Percentiles rank a stretch among this genome's conserved stretches.
phyloP scores from a whole-genome alignment of 1,284 basidiomycete genomes.

The Thelephora terrestris region DNA sequence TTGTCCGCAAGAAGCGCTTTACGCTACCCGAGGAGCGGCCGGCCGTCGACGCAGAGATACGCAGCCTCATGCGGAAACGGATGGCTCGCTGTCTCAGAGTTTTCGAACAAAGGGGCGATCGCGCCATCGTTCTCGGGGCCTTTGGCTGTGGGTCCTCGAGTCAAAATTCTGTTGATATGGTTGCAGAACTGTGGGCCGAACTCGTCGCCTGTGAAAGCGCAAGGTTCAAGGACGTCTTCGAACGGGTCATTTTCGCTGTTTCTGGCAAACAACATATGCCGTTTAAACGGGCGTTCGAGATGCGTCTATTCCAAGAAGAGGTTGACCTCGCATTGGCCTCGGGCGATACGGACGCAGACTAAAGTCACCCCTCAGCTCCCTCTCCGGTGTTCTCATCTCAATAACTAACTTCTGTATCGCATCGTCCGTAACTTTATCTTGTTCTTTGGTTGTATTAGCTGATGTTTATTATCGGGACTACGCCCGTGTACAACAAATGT shows the following conservation, averaged over 20 bases:
- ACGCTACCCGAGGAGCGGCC: conserved; percentile 26
- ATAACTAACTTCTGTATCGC: no score
- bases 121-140: conserved; percentile 33
- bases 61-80: conserved; percentile 28
- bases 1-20: conserved; percentile 30
- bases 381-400: no score
- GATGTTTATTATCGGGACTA: no score
- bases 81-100: conserved; percentile 34
- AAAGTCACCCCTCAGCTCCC: no score
- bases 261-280: conserved; percentile 26
- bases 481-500: no score
- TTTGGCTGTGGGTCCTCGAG: conserved; percentile 36
- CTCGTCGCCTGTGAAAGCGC: conserved; percentile 29
- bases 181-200: conserved; percentile 53
- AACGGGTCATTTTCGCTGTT: conserved; percentile 35
- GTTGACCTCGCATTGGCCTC: conserved; percentile 13
- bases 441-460: no score
- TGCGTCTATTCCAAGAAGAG: conserved; percentile 31
- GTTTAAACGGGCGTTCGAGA: conserved; percentile 34
- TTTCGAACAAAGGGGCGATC: conserved; percentile 35
- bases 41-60: conserved; percentile 31
- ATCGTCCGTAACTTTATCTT: no score
- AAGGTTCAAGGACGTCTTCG: conserved; percentile 32
- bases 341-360: conserved; percentile 11
- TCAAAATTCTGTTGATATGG: conserved; percentile 33